These are phyloP conservation scores for Trichoderma breve DNA, from an alignment of 2,329 filamentous ascomycete genomes.

Conservation along the genomic window DNA sequence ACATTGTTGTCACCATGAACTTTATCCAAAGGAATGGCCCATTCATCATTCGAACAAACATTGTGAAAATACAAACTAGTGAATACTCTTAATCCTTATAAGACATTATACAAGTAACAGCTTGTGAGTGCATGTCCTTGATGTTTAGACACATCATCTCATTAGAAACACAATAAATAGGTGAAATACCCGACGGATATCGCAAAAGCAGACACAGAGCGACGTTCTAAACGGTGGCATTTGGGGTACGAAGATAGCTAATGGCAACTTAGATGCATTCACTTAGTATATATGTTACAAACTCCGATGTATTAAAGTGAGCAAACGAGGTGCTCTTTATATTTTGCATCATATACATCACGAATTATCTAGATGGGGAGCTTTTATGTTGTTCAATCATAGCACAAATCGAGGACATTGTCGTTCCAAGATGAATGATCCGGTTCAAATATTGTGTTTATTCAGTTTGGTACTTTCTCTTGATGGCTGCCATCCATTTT, in stretches of 20 bases:
- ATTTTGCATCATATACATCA: background rate
- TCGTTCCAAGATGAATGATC: background rate
- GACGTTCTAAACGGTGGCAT: background rate
- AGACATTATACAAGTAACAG: background rate
- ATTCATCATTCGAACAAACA: background rate
- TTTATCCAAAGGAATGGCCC: background rate
- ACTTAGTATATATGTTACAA: background rate
- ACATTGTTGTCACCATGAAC: background rate
- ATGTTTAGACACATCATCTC: background rate
- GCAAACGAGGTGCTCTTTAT: background rate
- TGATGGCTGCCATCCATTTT: background rate
- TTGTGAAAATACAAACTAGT: background rate
- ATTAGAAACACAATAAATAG: background rate
- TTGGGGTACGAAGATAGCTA: background rate
- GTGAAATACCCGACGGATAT: background rate
- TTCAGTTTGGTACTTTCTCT: background rate
- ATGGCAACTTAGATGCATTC: background rate
- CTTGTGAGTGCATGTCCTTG: background rate
- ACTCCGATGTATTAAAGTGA: background rate
- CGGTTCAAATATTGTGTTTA: too few relatives aligned
- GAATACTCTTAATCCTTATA: background rate
- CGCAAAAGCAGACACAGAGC: background rate
- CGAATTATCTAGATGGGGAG: background rate
- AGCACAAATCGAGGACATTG: background rate
- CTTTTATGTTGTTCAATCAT: background rate